These are phyloP conservation scores for Magnusiomyces magnusii DNA, from an alignment of 1,139 yeast species.

Conservation along the genomic window DNA sequence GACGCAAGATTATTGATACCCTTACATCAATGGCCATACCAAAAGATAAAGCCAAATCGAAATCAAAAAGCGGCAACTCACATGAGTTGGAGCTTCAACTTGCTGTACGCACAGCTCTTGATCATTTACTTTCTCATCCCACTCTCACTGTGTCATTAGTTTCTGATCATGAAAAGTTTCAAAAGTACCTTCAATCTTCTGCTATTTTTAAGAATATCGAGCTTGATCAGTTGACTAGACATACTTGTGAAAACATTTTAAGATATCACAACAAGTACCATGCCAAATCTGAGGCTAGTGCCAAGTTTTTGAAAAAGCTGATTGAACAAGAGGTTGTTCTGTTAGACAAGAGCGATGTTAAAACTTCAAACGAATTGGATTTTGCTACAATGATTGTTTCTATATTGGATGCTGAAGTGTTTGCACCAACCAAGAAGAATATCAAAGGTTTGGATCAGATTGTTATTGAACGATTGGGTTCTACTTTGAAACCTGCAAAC, in stretches of 20 bases:
- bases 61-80: neutral
- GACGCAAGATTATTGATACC: slow-evolving; percentile 8
- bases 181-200: slow-evolving; percentile 11
- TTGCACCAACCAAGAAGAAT: neutral
- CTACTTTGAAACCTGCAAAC: neutral
- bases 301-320: slow-evolving; percentile 7
- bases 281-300: slow-evolving; percentile 3
- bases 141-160: slow-evolving; percentile 13
- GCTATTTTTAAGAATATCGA: slow-evolving; percentile 3
- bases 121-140: slow-evolving; percentile 10
- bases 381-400: slow-evolving; percentile 3
- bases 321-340: slow-evolving; percentile 6
- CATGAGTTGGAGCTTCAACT: slow-evolving; percentile 9
- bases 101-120: slow-evolving; percentile 12
- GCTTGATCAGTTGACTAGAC: slow-evolving; percentile 9
- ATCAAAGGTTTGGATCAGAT: neutral
- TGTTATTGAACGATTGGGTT: neutral
- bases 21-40: slow-evolving; percentile 5
- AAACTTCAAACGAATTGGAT: neutral
- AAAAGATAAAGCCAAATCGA: neutral
- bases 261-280: slow-evolving; percentile 7
- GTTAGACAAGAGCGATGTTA: neutral
- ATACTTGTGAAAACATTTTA: slow-evolving; percentile 12
- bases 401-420: neutral
- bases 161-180: slow-evolving; percentile 8